phyloP scores from a whole-genome alignment of 805 yeast species.

The Metschnikowia kofuensis region DNA sequence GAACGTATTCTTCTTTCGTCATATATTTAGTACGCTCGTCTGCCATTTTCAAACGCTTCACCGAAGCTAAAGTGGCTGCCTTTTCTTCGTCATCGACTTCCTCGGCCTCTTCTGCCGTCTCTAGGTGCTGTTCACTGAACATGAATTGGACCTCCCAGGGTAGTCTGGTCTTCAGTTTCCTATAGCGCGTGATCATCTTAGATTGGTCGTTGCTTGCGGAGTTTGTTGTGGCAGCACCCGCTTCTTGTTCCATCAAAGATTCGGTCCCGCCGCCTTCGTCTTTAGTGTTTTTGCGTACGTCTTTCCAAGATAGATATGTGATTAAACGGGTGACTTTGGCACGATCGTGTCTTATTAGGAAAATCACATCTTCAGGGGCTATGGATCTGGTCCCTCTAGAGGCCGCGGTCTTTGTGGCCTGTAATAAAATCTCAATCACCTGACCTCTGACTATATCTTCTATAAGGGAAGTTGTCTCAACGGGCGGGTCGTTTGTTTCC shows the following conservation, averaged over 20 bases:
- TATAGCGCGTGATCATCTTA: slow-evolving; percentile 48
- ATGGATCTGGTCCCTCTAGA: slow-evolving; percentile 79
- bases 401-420: slow-evolving; percentile 75
- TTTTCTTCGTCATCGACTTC: slow-evolving; percentile 84
- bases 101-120: slow-evolving; percentile 55
- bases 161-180: slow-evolving; percentile 74
- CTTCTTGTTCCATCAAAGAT: slow-evolving; percentile 50
- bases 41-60: slow-evolving; percentile 84
- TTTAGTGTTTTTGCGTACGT: slow-evolving; percentile 77
- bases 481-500: slow-evolving; percentile 91
- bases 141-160: slow-evolving; percentile 96
- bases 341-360: slow-evolving; percentile 84
- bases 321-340: slow-evolving; percentile 91
- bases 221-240: slow-evolving; percentile 35
- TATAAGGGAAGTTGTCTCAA: slow-evolving; percentile 85
- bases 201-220: slow-evolving; percentile 34
- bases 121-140: slow-evolving; percentile 88
- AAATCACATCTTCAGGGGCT: slow-evolving; percentile 90
- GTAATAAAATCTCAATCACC: slow-evolving; percentile 79
- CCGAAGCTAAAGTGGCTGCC: slow-evolving; percentile 84
- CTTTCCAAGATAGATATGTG: slow-evolving; percentile 95
- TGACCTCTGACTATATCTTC: slow-evolving; percentile 96
- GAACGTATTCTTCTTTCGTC: slow-evolving; percentile 97
- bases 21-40: slow-evolving; percentile 90
- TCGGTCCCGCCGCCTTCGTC: slow-evolving; percentile 52